These are phyloP conservation scores for Candida neerlandica DNA, from an alignment of 1,139 yeast species.

Conservation along the genomic window DNA sequence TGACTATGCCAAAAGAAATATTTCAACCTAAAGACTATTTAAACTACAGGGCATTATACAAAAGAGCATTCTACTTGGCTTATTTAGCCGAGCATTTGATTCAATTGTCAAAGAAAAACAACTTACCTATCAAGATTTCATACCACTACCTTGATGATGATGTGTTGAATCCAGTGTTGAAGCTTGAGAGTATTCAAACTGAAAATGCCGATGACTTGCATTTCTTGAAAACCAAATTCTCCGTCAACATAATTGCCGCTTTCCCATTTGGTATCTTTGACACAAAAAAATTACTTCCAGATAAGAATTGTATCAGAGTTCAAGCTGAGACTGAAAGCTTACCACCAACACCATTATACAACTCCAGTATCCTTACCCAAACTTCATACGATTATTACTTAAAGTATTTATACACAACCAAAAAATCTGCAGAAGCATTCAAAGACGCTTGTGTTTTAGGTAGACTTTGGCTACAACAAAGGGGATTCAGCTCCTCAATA, in stretches of 20 bases:
- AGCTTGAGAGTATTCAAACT: constrained; percentile 53
- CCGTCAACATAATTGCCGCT: constrained; percentile 72
- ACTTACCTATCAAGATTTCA: constrained; percentile 55
- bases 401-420: constrained; percentile 72
- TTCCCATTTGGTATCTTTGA: constrained; percentile 75
- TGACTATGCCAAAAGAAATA: constrained; percentile 75
- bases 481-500: constrained; percentile 70
- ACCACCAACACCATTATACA: constrained; percentile 85
- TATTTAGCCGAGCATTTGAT: constrained; percentile 69
- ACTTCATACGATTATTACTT: constrained; percentile 69
- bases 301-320: constrained; percentile 76
- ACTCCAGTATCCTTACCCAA: constrained; percentile 74
- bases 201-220: constrained; percentile 50
- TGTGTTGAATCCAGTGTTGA: constrained; percentile 63
- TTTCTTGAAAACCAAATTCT: constrained; percentile 70
- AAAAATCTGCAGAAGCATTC: constrained; percentile 79
- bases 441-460: constrained; percentile 88
- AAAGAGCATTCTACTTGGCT: constrained; percentile 85
- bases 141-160: constrained; percentile 69
- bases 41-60: constrained; percentile 87
- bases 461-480: constrained; percentile 84
- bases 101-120: constrained; percentile 53
- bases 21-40: constrained; percentile 88
- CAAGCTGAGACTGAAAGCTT: constrained; percentile 49
- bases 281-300: constrained; percentile 72